Percentiles rank a stretch among this genome's conserved stretches.
These are phyloP conservation scores for Globisporangium uncinulatum DNA, from an alignment of 352 stramenopile species.

Conservation along the genomic window DNA sequence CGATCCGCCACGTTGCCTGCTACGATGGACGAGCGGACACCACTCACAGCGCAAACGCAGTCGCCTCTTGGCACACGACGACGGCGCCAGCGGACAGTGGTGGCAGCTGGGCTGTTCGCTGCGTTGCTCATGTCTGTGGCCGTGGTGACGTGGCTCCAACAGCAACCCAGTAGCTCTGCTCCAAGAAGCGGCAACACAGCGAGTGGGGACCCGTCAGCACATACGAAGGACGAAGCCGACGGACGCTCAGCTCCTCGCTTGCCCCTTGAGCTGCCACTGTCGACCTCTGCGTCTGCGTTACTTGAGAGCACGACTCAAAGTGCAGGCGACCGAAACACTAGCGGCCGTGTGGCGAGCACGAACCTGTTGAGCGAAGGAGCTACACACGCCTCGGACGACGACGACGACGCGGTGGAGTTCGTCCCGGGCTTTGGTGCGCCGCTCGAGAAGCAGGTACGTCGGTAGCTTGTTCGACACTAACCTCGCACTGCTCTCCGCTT, in stretches of 20 bases:
- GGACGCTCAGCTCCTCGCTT: no score
- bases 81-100: background rate
- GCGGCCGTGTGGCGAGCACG: conserved; percentile 1
- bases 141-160: background rate
- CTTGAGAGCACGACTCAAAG: background rate
- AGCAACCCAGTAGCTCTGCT: background rate
- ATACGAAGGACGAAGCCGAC: background rate
- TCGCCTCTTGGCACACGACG: background rate
- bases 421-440: conserved; percentile 62
- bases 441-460: conserved; percentile 54
- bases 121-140: background rate
- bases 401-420: conserved; percentile 43
- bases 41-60: background rate
- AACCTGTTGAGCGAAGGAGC: conserved; percentile 6
- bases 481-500: conserved; percentile 7
- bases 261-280: background rate
- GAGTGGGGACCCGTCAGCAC: background rate
- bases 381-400: conserved; percentile 1
- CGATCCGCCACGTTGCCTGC: no score
- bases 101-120: background rate
- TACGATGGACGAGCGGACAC: background rate
- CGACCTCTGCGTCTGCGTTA: background rate
- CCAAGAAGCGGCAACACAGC: no score
- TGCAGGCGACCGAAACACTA: background rate
- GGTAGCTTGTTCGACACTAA: conserved; percentile 7